Evolutionary conservation across 441 rosid genomes (phyloP).

Genomic region (Biscutella laevigata): DNA sequence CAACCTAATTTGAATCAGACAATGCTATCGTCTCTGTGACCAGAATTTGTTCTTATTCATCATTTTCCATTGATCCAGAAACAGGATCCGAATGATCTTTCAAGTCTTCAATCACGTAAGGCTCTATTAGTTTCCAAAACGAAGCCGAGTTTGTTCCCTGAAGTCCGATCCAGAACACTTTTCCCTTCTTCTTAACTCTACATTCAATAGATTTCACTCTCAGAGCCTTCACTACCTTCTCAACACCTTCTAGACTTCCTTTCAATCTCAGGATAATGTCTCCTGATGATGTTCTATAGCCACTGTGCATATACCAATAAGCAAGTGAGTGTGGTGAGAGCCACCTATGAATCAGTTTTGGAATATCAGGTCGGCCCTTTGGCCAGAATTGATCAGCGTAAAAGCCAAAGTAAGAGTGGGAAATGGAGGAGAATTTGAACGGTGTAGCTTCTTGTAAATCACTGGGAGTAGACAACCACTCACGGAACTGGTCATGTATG

Average conservation of each 20-base stretch:
- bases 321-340: slow-evolving; percentile 63
- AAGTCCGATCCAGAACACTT: slow-evolving; percentile 71
- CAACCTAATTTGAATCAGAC: slow-evolving; percentile 38
- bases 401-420: slow-evolving; percentile 57
- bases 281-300: slow-evolving; percentile 49
- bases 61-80: slow-evolving; percentile 6
- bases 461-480: slow-evolving; percentile 64
- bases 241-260: slow-evolving; percentile 52
- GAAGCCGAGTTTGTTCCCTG: slow-evolving; percentile 47
- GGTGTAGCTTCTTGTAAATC: slow-evolving; percentile 31
- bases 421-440: slow-evolving; percentile 38
- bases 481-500: slow-evolving; percentile 54
- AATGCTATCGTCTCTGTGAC: background rate
- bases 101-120: slow-evolving; percentile 43
- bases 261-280: slow-evolving; percentile 60
- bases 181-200: slow-evolving; percentile 69
- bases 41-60: slow-evolving; percentile 19
- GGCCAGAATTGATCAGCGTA: slow-evolving; percentile 78
- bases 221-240: slow-evolving; percentile 45
- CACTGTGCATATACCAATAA: slow-evolving; percentile 82
- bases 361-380: slow-evolving; percentile 45
- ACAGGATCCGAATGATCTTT: slow-evolving; percentile 34
- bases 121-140: slow-evolving; percentile 68
- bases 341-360: slow-evolving; percentile 86
- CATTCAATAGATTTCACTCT: slow-evolving; percentile 50